These are phyloP conservation scores for Parietichytrium sp. DNA, from an alignment of 108 stramenopile species.

Conservation along the genomic window DNA sequence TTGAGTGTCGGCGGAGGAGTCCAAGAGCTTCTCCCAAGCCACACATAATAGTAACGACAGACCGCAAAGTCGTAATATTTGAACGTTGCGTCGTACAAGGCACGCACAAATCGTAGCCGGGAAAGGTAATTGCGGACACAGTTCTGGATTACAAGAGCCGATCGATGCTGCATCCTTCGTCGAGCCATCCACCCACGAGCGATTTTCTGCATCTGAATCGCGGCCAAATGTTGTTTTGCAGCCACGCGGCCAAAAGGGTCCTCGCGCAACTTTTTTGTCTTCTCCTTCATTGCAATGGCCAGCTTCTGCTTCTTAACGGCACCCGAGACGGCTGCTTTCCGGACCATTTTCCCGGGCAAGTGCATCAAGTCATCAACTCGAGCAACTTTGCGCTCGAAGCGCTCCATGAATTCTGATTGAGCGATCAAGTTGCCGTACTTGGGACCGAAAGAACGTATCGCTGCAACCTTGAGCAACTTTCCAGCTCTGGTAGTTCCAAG, in stretches of 20 bases:
- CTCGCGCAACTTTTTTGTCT: neutral
- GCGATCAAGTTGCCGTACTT: too few species aligned
- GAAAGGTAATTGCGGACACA: neutral
- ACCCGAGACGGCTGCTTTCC: neutral
- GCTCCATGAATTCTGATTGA: too few species aligned
- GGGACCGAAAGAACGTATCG: too few species aligned
- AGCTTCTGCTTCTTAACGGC: neutral
- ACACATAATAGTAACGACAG: conserved; percentile 33
- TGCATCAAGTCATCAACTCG: too few species aligned
- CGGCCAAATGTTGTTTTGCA: neutral
- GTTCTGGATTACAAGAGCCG: neutral
- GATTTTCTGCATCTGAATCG: neutral
- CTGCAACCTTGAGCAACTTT: too few species aligned
- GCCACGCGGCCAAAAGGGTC: conserved; percentile 3
- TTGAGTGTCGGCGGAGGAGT: neutral
- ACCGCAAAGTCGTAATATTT: conserved; percentile 14
- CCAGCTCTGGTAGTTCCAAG: too few species aligned
- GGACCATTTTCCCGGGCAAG: too few species aligned
- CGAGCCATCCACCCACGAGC: neutral
- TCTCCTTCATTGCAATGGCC: neutral
- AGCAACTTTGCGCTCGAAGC: too few species aligned
- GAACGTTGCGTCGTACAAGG: neutral
- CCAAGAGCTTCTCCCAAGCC: neutral
- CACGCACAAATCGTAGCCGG: neutral
- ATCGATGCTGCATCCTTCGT: neutral